A percentile compares a stretch with the other conserved stretches of the same genome.
These are phyloP conservation scores for Quercus variabilis DNA, from an alignment of 306 rosid genomes.

Conservation along the genomic window DNA sequence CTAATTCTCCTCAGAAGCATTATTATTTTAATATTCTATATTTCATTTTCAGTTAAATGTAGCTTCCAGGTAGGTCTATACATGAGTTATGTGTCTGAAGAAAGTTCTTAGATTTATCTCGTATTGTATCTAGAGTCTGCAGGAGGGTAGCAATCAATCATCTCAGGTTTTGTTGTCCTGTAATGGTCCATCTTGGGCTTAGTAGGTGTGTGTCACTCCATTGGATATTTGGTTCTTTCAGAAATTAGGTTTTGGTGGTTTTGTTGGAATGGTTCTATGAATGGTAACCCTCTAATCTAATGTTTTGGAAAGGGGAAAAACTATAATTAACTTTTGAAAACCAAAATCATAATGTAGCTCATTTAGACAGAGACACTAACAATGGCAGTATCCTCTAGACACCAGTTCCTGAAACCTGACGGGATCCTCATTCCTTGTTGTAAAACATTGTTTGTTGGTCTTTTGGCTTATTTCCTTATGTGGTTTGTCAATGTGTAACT, in stretches of 20 bases:
- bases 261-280: not conserved
- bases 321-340: too few relatives aligned
- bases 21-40: not conserved
- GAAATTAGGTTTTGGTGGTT: too few relatives aligned
- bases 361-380: not conserved
- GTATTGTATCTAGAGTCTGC: not conserved
- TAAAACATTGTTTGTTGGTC: not conserved
- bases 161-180: not conserved
- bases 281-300: not conserved
- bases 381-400: not conserved
- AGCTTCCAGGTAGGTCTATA: not conserved
- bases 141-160: not conserved
- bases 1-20: not conserved
- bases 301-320: too few relatives aligned
- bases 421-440: not conserved
- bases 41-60: slow-evolving; percentile 3
- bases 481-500: not conserved
- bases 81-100: not conserved
- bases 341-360: too few relatives aligned
- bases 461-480: not conserved
- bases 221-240: too few relatives aligned
- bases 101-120: slow-evolving; percentile 2
- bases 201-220: not conserved
- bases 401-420: not conserved
- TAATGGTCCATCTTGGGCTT: not conserved